These are phyloP conservation scores for Penicillium janthinellum DNA, from an alignment of 2,329 filamentous ascomycete species.

Conservation along the genomic window DNA sequence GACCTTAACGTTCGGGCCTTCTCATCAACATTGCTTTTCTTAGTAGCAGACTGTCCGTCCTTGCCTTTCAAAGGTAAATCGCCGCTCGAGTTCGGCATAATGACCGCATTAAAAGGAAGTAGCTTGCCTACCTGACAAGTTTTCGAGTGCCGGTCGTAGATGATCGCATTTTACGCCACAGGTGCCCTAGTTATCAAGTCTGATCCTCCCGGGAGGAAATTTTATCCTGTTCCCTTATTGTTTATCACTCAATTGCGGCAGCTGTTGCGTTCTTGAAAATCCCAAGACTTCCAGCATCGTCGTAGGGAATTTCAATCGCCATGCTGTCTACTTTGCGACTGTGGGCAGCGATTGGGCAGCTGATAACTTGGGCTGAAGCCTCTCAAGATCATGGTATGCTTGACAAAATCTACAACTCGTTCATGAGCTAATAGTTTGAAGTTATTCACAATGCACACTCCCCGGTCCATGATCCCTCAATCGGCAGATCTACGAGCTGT, in stretches of 20 bases:
- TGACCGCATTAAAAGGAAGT: constrained; percentile 3
- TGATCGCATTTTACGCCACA: constrained; percentile 2
- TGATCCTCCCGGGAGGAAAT: neutral
- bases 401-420: neutral
- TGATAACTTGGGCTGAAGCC: neutral
- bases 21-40: neutral
- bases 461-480: constrained; percentile 1
- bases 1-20: neutral
- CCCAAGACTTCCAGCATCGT: neutral
- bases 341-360: constrained; percentile 1
- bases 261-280: neutral
- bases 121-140: neutral
- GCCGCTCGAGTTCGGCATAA: neutral
- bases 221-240: neutral
- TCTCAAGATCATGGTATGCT: neutral
- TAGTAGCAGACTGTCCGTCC: constrained; percentile 1
- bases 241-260: neutral
- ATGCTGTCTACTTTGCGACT: constrained; percentile 3
- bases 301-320: neutral
- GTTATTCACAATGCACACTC: constrained; percentile 9
- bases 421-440: constrained; percentile 3
- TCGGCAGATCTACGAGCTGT: neutral
- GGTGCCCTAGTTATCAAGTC: neutral
- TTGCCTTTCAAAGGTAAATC: constrained; percentile 8
- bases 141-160: neutral